Conservation (phyloP, 805 yeast genomes). For the Wickerhamomyces queroliae region DNA sequence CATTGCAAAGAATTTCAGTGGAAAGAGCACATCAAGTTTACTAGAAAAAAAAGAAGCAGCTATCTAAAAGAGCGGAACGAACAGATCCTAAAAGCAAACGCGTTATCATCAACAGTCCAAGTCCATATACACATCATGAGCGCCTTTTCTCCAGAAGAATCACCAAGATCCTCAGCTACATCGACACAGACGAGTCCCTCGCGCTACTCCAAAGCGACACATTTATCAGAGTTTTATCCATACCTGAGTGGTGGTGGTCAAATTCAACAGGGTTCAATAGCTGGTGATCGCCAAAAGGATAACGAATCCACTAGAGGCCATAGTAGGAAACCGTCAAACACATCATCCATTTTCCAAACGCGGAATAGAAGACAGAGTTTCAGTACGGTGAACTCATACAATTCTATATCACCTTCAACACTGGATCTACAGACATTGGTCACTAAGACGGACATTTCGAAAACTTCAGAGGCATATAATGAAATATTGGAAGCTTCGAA, state of each 20-base stretch:
- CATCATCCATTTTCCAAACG: background rate
- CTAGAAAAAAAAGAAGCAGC: no score
- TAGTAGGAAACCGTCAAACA: slow-evolving; percentile 1
- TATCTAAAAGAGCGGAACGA: no score
- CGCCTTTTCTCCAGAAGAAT: slow-evolving; percentile 24
- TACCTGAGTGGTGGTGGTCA: slow-evolving; percentile 21
- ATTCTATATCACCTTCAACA: slow-evolving; percentile 31
- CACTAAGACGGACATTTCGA: slow-evolving; percentile 52
- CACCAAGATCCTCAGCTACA: slow-evolving; percentile 28
- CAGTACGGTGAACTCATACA: slow-evolving; percentile 16
- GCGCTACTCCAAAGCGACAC: slow-evolving; percentile 19
- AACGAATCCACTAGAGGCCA: slow-evolving; percentile 1
- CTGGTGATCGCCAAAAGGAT: background rate
- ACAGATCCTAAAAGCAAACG: no score
- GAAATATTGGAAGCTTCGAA: slow-evolving; percentile 41
- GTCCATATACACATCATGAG: background rate
- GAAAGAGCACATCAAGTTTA: no score
- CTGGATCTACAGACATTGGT: slow-evolving; percentile 56
- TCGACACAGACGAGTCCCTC: slow-evolving; percentile 12
- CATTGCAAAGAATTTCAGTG: no score
- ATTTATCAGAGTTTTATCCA: slow-evolving; percentile 23
- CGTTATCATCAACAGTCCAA: background rate
- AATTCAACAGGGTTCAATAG: slow-evolving; percentile 10
- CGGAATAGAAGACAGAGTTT: slow-evolving; percentile 13
- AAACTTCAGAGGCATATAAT: slow-evolving; percentile 42